Conservation (phyloP, 2,329 filamentous ascomycete genomes). For the Ascochyta pisi region DNA sequence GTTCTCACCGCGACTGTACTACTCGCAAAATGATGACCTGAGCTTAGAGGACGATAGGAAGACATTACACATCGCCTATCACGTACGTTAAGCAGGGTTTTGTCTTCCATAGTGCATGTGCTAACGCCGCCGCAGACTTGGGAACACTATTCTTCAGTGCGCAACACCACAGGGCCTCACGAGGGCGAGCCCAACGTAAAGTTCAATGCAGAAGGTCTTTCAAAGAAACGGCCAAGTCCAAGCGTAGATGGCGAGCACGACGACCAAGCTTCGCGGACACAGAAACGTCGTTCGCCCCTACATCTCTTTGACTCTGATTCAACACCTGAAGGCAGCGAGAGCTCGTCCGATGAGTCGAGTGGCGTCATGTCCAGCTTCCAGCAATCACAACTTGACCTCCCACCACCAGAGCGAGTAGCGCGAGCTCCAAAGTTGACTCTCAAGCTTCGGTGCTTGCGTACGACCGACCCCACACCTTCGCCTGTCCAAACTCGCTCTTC, state of each 20-base stretch:
- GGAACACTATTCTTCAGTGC: constrained; percentile 72
- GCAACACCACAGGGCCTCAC: constrained; percentile 66
- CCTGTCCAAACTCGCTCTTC: constrained; percentile 27
- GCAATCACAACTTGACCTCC: constrained; percentile 31
- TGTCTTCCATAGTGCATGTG: background rate
- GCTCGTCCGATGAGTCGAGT: constrained; percentile 46
- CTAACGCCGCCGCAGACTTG: constrained; percentile 57
- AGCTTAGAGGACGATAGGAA: constrained; percentile 43
- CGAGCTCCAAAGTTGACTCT: constrained; percentile 41
- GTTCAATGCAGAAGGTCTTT: constrained; percentile 33
- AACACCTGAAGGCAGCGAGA: constrained; percentile 43
- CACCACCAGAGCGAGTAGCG: constrained; percentile 21
- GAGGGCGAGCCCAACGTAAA: constrained; percentile 61
- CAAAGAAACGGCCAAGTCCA: constrained; percentile 58
- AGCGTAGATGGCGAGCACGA: constrained; percentile 60
- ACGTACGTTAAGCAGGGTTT: constrained; percentile 56
- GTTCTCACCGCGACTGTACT: constrained; percentile 53
- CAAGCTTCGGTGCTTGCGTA: constrained; percentile 42
- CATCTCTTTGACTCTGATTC: constrained; percentile 54
- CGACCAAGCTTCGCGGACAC: constrained; percentile 57
- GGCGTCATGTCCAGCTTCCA: constrained; percentile 35
- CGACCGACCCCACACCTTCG: constrained; percentile 31
- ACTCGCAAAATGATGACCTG: constrained; percentile 35
- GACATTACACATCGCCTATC: constrained; percentile 66
- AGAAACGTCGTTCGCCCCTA: constrained; percentile 59